These are phyloP conservation scores for Malania oleifera DNA, from an alignment of 164 flowering plant species.

Conservation along the genomic window DNA sequence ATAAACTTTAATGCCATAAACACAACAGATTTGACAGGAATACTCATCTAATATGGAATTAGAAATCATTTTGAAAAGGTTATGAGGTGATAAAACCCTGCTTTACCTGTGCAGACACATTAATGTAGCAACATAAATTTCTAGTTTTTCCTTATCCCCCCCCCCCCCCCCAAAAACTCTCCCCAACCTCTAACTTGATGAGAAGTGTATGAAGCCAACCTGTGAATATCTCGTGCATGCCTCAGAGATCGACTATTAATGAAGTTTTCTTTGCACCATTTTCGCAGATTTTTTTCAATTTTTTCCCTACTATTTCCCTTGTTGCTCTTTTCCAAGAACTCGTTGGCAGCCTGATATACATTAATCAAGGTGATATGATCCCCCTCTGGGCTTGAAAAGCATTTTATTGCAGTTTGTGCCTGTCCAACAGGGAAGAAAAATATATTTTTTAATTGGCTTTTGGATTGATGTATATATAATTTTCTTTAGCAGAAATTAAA, in stretches of 20 bases:
- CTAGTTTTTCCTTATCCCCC: too few species aligned
- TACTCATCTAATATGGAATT: neutral
- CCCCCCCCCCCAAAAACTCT: neutral
- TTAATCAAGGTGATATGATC: slow-evolving; percentile 82
- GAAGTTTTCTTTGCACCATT: slow-evolving; percentile 92
- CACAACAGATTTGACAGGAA: neutral
- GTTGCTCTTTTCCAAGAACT: slow-evolving; percentile 59
- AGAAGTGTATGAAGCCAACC: slow-evolving; percentile 36
- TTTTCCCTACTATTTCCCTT: slow-evolving; percentile 36
- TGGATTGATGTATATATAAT: too few species aligned
- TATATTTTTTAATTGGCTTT: too few species aligned
- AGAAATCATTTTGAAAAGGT: neutral
- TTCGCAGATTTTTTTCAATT: slow-evolving; percentile 53
- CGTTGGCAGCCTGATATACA: slow-evolving; percentile 65
- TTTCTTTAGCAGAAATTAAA: neutral
- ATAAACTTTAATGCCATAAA: neutral
- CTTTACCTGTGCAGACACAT: neutral
- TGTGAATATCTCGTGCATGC: slow-evolving; percentile 88
- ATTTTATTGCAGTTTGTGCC: slow-evolving; percentile 65
- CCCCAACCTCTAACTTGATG: neutral
- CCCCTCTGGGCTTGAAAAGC: slow-evolving; percentile 73
- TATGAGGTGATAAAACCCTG: neutral
- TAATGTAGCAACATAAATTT: neutral
- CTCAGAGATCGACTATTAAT: slow-evolving; percentile 71
- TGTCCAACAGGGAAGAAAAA: slow-evolving; percentile 18